Evolutionary conservation across 169 alveolate species (phyloP).

Genomic region (Plasmodium malariae): DNA sequence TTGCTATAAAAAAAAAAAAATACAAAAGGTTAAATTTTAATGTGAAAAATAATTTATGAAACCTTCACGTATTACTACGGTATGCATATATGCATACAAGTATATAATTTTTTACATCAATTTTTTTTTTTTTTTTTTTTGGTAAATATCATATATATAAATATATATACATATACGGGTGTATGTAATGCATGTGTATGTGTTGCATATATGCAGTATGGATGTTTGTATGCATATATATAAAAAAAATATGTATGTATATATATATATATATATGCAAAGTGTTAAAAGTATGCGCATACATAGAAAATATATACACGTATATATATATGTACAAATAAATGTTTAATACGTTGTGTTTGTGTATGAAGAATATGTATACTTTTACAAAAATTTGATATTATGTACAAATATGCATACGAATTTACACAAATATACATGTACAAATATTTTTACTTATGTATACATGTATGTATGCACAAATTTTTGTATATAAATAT

Average conservation of each 20-base stretch:
- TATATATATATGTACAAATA: no score
- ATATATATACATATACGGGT: background rate
- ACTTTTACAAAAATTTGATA: no score
- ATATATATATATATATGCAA: no score
- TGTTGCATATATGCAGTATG: no score
- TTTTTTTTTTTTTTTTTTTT: constrained; percentile 15
- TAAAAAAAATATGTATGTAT: no score
- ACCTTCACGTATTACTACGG: background rate
- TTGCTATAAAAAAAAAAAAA: background rate
- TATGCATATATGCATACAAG: constrained; percentile 12
- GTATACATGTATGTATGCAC: constrained; percentile 3
- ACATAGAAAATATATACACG: no score
- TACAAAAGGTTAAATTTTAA: no score
- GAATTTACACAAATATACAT: background rate
- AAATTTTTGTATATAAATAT: background rate
- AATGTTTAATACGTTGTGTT: background rate
- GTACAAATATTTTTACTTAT: background rate
- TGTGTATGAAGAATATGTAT: background rate
- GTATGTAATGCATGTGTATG: background rate
- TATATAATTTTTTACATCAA: background rate
- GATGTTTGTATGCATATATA: no score
- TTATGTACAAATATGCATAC: background rate
- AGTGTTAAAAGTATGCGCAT: no score
- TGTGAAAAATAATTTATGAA: background rate
- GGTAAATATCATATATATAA: background rate